A percentile compares a stretch with the other conserved stretches of the same genome.
phyloP scores from a whole-genome alignment of 805 yeast genomes.

The Blastobotrys chiropterorum region DNA sequence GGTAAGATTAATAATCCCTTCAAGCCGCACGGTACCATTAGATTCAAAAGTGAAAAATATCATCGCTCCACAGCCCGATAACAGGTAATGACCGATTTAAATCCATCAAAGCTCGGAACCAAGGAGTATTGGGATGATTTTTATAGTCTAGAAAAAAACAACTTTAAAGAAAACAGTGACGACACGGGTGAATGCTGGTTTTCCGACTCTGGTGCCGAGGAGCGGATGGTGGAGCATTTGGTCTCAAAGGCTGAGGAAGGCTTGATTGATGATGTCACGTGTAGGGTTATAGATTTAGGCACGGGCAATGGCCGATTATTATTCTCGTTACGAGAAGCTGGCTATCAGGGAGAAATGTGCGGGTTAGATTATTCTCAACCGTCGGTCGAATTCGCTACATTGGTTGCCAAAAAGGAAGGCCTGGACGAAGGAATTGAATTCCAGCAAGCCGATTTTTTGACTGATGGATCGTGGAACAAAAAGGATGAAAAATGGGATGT shows the following conservation, averaged over 20 bases:
- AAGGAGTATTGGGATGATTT: constrained; percentile 88
- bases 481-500: constrained; percentile 52
- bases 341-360: constrained; percentile 46
- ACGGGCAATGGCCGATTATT: constrained; percentile 94
- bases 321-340: constrained; percentile 61
- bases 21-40: too few species aligned
- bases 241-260: constrained; percentile 38
- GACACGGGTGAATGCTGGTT: constrained; percentile 98
- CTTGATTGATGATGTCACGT: constrained; percentile 21
- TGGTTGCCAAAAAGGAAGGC: constrained; percentile 40
- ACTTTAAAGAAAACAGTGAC: constrained; percentile 65
- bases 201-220: constrained; percentile 89
- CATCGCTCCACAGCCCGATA: too few species aligned
- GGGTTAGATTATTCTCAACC: constrained; percentile 86
- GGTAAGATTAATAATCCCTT: too few species aligned
- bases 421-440: constrained; percentile 39
- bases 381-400: constrained; percentile 69
- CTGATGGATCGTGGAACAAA: constrained; percentile 31
- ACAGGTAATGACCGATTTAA: constrained; percentile 39
- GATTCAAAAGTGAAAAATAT: too few species aligned
- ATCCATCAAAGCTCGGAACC: constrained; percentile 81
- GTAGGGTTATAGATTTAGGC: constrained; percentile 71
- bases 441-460: constrained; percentile 62
- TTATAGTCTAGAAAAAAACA: constrained; percentile 63
- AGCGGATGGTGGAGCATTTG: constrained; percentile 69